These are phyloP conservation scores for Fusarium buharicum DNA, from an alignment of 2,329 filamentous ascomycete species.

Conservation along the genomic window DNA sequence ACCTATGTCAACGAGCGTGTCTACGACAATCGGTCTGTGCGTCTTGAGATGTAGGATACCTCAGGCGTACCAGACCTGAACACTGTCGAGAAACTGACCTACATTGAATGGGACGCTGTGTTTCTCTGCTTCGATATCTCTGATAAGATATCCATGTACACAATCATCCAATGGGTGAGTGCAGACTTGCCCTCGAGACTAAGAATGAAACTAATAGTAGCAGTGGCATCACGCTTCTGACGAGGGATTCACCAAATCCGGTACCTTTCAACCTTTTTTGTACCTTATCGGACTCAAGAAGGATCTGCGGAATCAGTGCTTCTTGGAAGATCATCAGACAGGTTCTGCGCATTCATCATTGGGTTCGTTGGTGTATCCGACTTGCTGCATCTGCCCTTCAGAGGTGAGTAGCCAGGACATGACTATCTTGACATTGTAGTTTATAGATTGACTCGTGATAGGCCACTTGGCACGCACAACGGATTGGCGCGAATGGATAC, in stretches of 20 bases:
- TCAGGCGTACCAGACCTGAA: constrained; percentile 53
- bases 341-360: constrained; percentile 13
- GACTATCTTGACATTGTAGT: no score
- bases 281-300: constrained; percentile 52
- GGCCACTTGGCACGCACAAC: constrained; percentile 49
- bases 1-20: constrained; percentile 47
- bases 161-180: constrained; percentile 52
- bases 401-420: constrained; percentile 39
- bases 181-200: rapidly evolving
- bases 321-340: constrained; percentile 36
- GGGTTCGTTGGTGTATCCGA: constrained; percentile 35
- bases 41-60: constrained; percentile 54
- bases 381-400: constrained; percentile 47
- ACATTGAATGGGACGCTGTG: constrained; percentile 52
- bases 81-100: constrained; percentile 49
- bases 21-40: constrained; percentile 42
- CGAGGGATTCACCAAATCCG: constrained; percentile 43
- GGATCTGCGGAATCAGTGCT: constrained; percentile 45
- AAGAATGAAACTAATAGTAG: not conserved
- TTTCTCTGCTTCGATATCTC: constrained; percentile 55
- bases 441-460: constrained; percentile 20
- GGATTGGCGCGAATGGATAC: constrained; percentile 47
- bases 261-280: constrained; percentile 39
- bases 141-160: constrained; percentile 49
- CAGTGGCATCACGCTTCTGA: constrained; percentile 48